Conservation (phyloP, 2,329 filamentous ascomycete species). For the Emergomyces orientalis region DNA sequence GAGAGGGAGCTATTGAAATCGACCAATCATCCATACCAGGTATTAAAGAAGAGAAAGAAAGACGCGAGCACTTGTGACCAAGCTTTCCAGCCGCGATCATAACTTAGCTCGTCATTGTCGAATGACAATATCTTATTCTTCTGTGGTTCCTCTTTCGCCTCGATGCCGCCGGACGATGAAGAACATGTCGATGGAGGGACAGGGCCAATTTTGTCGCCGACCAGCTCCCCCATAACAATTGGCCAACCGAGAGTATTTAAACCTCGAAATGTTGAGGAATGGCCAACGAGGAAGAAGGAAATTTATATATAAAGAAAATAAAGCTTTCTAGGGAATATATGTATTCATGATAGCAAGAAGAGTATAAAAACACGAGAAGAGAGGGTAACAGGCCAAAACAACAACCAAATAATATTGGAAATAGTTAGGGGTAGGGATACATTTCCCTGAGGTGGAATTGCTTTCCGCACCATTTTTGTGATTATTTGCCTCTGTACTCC, state of each 20-base stretch:
- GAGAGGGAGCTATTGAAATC: background rate
- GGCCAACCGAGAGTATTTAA: background rate
- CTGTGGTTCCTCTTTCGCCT: constrained; percentile 5
- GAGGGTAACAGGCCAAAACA: background rate
- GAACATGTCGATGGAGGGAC: background rate
- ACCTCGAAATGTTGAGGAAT: background rate
- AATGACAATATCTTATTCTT: constrained; percentile 10
- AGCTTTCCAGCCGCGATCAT: constrained; percentile 22
- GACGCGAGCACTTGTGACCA: constrained; percentile 42
- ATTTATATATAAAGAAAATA: background rate
- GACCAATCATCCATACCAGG: constrained; percentile 30
- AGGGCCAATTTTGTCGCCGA: background rate
- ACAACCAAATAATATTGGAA: background rate
- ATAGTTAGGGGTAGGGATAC: background rate
- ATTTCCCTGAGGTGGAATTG: background rate
- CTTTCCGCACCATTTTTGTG: background rate
- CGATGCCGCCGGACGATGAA: constrained; percentile 4
- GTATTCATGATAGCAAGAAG: background rate
- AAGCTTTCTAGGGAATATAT: background rate
- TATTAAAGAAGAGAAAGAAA: constrained; percentile 42
- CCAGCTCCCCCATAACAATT: background rate
- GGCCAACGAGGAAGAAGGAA: background rate
- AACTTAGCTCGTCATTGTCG: constrained; percentile 11
- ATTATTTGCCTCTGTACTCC: background rate
- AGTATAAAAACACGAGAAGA: too few relatives aligned